Percentiles rank a stretch among this genome's conserved stretches.
These are phyloP conservation scores for Leccinum ochraceum DNA, from an alignment of 768 basidiomycete genomes.

Conservation along the genomic window DNA sequence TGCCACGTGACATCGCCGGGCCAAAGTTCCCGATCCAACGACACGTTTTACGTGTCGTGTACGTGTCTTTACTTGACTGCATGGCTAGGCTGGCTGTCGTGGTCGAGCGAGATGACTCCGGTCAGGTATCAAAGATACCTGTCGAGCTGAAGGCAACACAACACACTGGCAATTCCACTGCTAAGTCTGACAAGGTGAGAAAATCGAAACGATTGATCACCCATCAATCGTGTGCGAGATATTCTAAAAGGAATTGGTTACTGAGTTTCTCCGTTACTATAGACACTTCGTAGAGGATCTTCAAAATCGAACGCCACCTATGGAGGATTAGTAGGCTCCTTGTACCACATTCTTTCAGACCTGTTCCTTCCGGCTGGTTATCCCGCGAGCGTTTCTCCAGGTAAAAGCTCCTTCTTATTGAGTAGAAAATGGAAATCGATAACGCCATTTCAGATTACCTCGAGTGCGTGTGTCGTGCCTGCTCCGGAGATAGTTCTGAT, in stretches of 20 bases:
- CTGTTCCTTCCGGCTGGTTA: constrained; percentile 66
- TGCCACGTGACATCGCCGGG: too few species aligned
- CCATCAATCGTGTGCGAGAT: background rate
- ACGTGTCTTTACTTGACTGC: too few species aligned
- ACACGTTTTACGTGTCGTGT: background rate
- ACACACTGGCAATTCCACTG: background rate
- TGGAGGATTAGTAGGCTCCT: background rate
- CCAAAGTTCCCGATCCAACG: background rate
- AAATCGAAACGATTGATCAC: background rate
- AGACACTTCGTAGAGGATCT: constrained; percentile 6
- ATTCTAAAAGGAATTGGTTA: background rate
- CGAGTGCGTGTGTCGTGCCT: constrained; percentile 37
- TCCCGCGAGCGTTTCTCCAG: constrained; percentile 60
- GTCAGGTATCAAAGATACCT: constrained; percentile 21
- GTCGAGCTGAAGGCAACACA: constrained; percentile 4
- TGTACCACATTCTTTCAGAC: constrained; percentile 24
- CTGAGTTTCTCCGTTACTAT: constrained; percentile 7
- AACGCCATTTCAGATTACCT: constrained; percentile 48
- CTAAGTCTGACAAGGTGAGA: constrained; percentile 20
- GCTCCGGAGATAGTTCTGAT: background rate
- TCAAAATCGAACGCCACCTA: background rate
- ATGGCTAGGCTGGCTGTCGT: constrained; percentile 11
- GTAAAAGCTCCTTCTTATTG: constrained; percentile 30
- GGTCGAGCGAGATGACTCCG: constrained; percentile 24
- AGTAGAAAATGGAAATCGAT: constrained; percentile 1